These are phyloP conservation scores for Fimicolochytrium jonesii DNA, from an alignment of 192 early-diverging fungal species.

Conservation along the genomic window DNA sequence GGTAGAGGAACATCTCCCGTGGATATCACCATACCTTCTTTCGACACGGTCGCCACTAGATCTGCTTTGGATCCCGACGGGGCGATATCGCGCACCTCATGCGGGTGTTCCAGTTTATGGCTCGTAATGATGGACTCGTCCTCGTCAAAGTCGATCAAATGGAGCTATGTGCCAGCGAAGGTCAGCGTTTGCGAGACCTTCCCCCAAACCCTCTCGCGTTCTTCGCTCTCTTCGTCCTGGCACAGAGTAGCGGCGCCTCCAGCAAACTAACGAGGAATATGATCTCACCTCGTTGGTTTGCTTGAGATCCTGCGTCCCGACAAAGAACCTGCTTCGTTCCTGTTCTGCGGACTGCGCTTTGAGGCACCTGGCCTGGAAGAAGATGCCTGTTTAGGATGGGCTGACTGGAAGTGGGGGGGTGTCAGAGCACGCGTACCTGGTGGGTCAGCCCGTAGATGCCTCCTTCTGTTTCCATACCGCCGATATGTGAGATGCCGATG, in stretches of 20 bases:
- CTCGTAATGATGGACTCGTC: conserved; percentile 57
- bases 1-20: too few species aligned
- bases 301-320: conserved; percentile 60
- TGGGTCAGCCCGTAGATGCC: conserved; percentile 63
- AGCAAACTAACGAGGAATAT: too few species aligned
- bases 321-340: conserved; percentile 69
- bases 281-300: conserved; percentile 56
- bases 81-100: conserved; percentile 65
- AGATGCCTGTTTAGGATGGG: neutral
- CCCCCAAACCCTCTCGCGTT: too few species aligned
- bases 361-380: conserved; percentile 34
- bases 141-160: conserved; percentile 72
- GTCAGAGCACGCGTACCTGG: conserved; percentile 43
- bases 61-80: conserved; percentile 54
- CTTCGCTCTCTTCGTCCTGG: too few species aligned
- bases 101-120: conserved; percentile 57
- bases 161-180: conserved; percentile 48
- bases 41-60: conserved; percentile 57
- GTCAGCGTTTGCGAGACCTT: too few species aligned
- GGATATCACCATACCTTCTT: conserved; percentile 12
- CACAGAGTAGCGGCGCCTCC: too few species aligned
- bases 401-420: neutral
- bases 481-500: too few species aligned
- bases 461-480: conserved; percentile 22
- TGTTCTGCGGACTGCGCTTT: conserved; percentile 53